These are phyloP conservation scores for Mitragyna speciosa DNA, from an alignment of 257 asterid genomes.

Conservation along the genomic window DNA sequence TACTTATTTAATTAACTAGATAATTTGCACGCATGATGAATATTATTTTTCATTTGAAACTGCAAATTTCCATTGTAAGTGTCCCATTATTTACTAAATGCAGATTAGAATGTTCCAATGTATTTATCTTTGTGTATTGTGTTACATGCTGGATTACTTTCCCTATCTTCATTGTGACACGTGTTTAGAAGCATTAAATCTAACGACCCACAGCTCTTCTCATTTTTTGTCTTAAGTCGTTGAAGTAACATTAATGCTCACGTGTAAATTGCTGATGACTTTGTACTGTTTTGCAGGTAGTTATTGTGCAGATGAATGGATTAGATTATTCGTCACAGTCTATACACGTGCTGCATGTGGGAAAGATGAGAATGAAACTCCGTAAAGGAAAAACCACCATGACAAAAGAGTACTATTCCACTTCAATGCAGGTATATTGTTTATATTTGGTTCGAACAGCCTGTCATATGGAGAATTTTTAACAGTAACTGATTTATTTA, in stretches of 20 bases:
- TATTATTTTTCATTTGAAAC: too few species aligned
- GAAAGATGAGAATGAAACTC: conserved; percentile 91
- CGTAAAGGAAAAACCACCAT: conserved; percentile 65
- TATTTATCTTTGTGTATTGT: too few species aligned
- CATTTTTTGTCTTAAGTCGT: neutral
- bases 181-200: too few species aligned
- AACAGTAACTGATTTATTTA: neutral
- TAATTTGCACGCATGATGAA: too few species aligned
- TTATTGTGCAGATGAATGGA: conserved; percentile 75
- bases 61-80: too few species aligned
- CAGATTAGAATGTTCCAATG: too few species aligned
- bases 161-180: too few species aligned
- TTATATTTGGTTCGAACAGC: neutral
- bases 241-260: neutral
- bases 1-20: too few species aligned
- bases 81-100: too few species aligned
- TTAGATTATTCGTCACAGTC: conserved; percentile 56
- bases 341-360: conserved; percentile 77
- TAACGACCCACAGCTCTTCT: neutral
- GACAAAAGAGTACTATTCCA: conserved; percentile 79
- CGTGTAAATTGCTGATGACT: neutral
- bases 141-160: too few species aligned
- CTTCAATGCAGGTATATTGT: conserved; percentile 77
- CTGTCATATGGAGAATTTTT: neutral
- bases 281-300: conserved; percentile 52